Evolutionary conservation across 306 rosid genomes (phyloP), one percentile per base, ranked within the genome.

Genomic region (Corylus heterophylla): DNA sequence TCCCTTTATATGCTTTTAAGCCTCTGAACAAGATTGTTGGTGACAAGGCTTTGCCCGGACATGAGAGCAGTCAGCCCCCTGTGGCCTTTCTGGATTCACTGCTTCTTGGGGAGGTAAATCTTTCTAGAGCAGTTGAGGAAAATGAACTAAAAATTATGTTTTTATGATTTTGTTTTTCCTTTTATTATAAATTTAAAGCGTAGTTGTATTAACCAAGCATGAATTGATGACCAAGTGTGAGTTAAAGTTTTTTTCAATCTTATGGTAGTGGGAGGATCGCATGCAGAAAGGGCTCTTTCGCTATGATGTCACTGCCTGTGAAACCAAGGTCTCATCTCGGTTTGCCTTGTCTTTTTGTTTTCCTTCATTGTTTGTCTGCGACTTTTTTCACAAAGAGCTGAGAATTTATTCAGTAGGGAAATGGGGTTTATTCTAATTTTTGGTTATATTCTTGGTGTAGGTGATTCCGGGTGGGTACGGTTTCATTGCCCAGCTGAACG

Each of bases 401-500:
- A 61, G 13, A 5, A 17, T 62, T 12, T 74, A 4, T 22, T 68
- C 25, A 58, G 3, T 67, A 42, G 14, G 49, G 81, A 54, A 27
- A 10, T 70, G 39, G 62, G 50, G 12, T 74, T 56, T 66, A 68
- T 71, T 50, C 69, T 74, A 74, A 73, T 68, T 54, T 80, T 49
- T 69, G 67, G 74, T 49, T 77, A 45, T 62, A 56, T 72, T 12
- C 75, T 78, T 52, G 68, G 58, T 85, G 77, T 82, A 94, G 98
- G 94, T 92, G 74, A 95, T 93, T 82, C 94, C 93, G 12, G 99
- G 99, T 31, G 83, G 87, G 71, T 80, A 76, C 74, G 98, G 99
- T 63, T 94, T 94, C 87, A 81, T 94, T 20, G 98, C 98, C 52
- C 98, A 94, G 91, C 92, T 94, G 80, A 94, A 94, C 1, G 97